phyloP scores from a whole-genome alignment of 768 basidiomycete genomes.

The Lentinula lateritia region DNA sequence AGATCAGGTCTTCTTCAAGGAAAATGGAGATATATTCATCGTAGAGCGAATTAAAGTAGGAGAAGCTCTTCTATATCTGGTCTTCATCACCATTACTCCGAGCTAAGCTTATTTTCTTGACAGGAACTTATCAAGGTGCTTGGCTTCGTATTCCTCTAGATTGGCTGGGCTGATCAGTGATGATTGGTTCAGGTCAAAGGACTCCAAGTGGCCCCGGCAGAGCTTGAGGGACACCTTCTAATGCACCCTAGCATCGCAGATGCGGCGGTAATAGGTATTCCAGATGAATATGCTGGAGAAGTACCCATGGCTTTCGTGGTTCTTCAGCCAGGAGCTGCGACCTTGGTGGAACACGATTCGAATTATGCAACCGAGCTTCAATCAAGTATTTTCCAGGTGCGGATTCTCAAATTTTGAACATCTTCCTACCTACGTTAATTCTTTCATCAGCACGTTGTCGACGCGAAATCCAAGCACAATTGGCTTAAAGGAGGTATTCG shows the following conservation, averaged over 20 bases:
- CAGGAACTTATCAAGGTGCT: slow-evolving; percentile 11
- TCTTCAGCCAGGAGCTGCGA: slow-evolving; percentile 24
- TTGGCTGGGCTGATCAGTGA: background rate
- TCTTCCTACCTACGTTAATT: background rate
- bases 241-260: slow-evolving; percentile 35
- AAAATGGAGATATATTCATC: slow-evolving; percentile 39
- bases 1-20: slow-evolving; percentile 43
- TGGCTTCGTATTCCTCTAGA: background rate
- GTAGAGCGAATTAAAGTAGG: slow-evolving; percentile 47
- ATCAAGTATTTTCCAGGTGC: slow-evolving; percentile 5
- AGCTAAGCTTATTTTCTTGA: background rate
- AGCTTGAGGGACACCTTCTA: slow-evolving; percentile 39
- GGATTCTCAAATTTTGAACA: background rate
- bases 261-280: slow-evolving; percentile 38
- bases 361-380: slow-evolving; percentile 8
- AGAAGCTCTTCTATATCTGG: background rate
- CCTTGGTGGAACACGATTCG: slow-evolving; percentile 14
- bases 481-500: slow-evolving; percentile 32
- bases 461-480: slow-evolving; percentile 31
- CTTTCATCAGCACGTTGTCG: slow-evolving; percentile 21
- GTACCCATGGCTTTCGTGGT: slow-evolving; percentile 49
- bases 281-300: slow-evolving; percentile 49
- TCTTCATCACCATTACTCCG: background rate
- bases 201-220: slow-evolving; percentile 26
- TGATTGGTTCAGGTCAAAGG: slow-evolving; percentile 17